Conservation (phyloP, 495 filamentous ascomycete species). For the Neurospora tetrasperma region DNA sequence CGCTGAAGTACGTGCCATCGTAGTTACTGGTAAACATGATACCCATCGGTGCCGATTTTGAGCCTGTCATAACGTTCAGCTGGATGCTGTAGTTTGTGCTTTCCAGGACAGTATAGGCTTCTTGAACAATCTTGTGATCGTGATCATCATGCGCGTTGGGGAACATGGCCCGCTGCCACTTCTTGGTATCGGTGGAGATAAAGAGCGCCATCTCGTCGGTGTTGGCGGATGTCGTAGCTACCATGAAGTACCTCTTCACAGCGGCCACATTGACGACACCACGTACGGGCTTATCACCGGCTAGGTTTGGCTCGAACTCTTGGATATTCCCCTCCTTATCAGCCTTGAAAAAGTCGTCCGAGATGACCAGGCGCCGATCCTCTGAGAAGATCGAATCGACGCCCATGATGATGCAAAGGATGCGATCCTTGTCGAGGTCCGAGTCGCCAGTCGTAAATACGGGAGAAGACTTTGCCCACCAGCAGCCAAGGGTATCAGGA, state of each 20-base stretch:
- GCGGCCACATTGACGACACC: constrained; percentile 68
- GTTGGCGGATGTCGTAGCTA: constrained; percentile 63
- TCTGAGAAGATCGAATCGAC: constrained; percentile 47
- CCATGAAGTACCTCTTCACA: constrained; percentile 78
- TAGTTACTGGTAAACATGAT: constrained; percentile 88
- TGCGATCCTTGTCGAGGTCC: constrained; percentile 49
- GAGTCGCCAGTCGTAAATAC: constrained; percentile 57
- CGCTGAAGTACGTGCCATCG: constrained; percentile 88
- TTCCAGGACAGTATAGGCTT: constrained; percentile 88
- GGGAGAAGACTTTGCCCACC: constrained; percentile 69
- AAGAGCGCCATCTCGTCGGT: constrained; percentile 86
- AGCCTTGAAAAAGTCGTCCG: constrained; percentile 63
- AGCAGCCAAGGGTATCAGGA: constrained; percentile 57
- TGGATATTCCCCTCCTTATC: constrained; percentile 35
- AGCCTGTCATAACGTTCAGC: constrained; percentile 75
- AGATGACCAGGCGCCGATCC: constrained; percentile 66
- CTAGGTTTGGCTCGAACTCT: constrained; percentile 63
- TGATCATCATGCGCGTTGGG: constrained; percentile 27
- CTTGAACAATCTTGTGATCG: constrained; percentile 67
- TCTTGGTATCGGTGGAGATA: constrained; percentile 63
- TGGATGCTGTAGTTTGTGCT: constrained; percentile 96
- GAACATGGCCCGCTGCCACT: constrained; percentile 91
- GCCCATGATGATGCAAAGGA: constrained; percentile 69
- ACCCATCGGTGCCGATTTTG: constrained; percentile 58
- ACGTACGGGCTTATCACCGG: constrained; percentile 56